A percentile compares a stretch with the other conserved stretches of the same genome.
Evolutionary conservation across 2,329 filamentous ascomycete species (phyloP).

Genomic region (Fusarium nanum): DNA sequence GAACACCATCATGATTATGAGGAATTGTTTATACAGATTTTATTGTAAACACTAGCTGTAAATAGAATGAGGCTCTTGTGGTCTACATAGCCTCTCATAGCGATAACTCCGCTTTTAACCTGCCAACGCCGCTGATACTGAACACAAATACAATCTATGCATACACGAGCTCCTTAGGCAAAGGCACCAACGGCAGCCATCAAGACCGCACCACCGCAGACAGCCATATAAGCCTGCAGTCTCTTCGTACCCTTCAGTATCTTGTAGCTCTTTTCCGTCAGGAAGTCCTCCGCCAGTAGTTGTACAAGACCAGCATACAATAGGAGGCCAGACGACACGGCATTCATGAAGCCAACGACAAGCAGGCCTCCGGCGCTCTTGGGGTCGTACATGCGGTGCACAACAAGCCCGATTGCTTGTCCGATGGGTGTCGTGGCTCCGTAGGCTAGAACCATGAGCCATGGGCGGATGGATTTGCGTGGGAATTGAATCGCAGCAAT

Average conservation of each 20-base stretch:
- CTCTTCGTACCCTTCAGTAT: slow-evolving; percentile 71
- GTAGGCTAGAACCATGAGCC: slow-evolving; percentile 84
- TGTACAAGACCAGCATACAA: slow-evolving; percentile 88
- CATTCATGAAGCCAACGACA: slow-evolving; percentile 89
- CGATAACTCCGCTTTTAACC: slow-evolving; percentile 3
- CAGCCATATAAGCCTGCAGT: slow-evolving; percentile 71
- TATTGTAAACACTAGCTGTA: neutral
- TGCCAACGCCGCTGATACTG: slow-evolving; percentile 24
- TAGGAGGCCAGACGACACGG: slow-evolving; percentile 81
- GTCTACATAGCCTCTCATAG: neutral
- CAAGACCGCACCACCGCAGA: slow-evolving; percentile 71
- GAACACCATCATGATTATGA: neutral
- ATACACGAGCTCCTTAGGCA: slow-evolving; percentile 59
- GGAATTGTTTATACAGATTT: neutral
- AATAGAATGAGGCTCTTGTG: neutral
- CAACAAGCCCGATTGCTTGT: slow-evolving; percentile 81
- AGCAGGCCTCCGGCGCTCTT: slow-evolving; percentile 79
- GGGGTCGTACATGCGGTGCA: slow-evolving; percentile 85
- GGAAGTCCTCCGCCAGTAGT: slow-evolving; percentile 85
- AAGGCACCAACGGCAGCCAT: slow-evolving; percentile 81
- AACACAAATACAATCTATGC: slow-evolving; percentile 31
- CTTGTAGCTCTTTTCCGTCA: slow-evolving; percentile 79
- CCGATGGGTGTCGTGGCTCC: slow-evolving; percentile 83
- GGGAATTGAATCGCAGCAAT: slow-evolving; percentile 88
- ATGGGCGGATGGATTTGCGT: slow-evolving; percentile 78